A percentile compares a stretch with the other conserved stretches of the same genome.
phyloP scores from a whole-genome alignment of 768 basidiomycete species.

The Tricholoma flavovirens region DNA sequence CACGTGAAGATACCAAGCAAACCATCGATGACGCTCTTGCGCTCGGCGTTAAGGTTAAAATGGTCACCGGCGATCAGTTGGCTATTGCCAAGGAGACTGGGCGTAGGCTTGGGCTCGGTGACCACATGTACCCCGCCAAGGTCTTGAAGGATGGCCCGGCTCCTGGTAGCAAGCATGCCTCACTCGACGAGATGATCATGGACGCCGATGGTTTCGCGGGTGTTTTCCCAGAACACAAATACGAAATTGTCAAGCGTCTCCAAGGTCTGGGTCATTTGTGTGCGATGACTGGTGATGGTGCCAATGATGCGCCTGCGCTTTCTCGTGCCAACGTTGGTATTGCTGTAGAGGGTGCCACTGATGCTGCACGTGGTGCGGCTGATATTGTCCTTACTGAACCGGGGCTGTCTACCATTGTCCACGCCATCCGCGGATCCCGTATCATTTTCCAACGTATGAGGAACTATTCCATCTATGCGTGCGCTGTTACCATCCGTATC shows the following conservation, averaged over 20 bases:
- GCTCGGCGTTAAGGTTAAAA: conserved; percentile 98
- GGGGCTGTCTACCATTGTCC: conserved; percentile 97
- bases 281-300: conserved; percentile 99
- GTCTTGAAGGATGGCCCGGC: conserved; percentile 97
- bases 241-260: conserved; percentile 98
- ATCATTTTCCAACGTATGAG: conserved; percentile 99
- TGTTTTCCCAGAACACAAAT: conserved; percentile 99
- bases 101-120: conserved; percentile 94
- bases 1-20: conserved; percentile 97
- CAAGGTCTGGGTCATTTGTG: conserved; percentile 94
- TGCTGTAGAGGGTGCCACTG: conserved; percentile 98
- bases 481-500: conserved; percentile 96
- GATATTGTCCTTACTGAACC: conserved; percentile 98
- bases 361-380: conserved; percentile 96
- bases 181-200: conserved; percentile 97
- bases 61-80: conserved; percentile 99
- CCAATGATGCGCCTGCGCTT: conserved; percentile 96
- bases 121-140: conserved; percentile 99
- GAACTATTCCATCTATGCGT: conserved; percentile 97
- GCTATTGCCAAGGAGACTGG: conserved; percentile 99
- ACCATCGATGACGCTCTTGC: conserved; percentile 96
- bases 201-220: conserved; percentile 99
- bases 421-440: conserved; percentile 97
- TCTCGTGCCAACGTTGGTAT: conserved; percentile 99
- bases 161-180: conserved; percentile 76